phyloP scores from a whole-genome alignment of 345 rosid genomes.

The Laguncularia racemosa region DNA sequence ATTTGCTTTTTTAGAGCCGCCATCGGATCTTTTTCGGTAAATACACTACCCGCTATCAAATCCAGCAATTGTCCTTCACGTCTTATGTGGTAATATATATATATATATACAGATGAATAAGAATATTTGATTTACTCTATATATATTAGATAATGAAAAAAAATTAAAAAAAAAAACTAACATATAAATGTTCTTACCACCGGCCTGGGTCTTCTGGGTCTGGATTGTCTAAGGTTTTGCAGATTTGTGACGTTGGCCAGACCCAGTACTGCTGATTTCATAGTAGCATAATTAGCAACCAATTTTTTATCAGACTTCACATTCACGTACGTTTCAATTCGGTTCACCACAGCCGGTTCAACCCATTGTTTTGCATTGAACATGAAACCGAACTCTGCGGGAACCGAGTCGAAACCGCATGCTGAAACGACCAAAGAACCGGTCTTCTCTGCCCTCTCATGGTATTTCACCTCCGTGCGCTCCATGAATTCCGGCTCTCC shows the following conservation, averaged over 20 bases:
- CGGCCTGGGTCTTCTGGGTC: conserved; percentile 4
- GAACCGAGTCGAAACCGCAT: conserved; percentile 7
- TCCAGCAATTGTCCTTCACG: too few relatives aligned
- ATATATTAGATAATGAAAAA: too few relatives aligned
- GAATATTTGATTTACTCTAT: too few relatives aligned
- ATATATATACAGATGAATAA: too few relatives aligned
- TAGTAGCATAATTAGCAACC: background rate
- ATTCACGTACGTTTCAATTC: conserved; percentile 1
- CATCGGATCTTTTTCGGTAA: too few relatives aligned
- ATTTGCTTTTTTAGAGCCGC: too few relatives aligned
- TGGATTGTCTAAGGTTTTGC: background rate
- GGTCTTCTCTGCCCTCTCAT: background rate
- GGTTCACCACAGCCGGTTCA: conserved; percentile 2
- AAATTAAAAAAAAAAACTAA: too few relatives aligned
- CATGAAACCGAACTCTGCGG: background rate
- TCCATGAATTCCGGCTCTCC: conserved; percentile 3
- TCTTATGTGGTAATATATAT: too few relatives aligned
- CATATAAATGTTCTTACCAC: background rate
- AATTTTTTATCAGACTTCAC: background rate
- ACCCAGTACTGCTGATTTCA: conserved; percentile 1
- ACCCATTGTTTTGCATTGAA: conserved; percentile 7
- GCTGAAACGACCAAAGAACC: conserved; percentile 6
- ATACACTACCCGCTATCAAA: too few relatives aligned
- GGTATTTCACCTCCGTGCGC: too few relatives aligned
- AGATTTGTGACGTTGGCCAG: background rate